Base-by-base conservation (phyloP, 1,139 yeast species). In the Pichia sp. region DNA sequence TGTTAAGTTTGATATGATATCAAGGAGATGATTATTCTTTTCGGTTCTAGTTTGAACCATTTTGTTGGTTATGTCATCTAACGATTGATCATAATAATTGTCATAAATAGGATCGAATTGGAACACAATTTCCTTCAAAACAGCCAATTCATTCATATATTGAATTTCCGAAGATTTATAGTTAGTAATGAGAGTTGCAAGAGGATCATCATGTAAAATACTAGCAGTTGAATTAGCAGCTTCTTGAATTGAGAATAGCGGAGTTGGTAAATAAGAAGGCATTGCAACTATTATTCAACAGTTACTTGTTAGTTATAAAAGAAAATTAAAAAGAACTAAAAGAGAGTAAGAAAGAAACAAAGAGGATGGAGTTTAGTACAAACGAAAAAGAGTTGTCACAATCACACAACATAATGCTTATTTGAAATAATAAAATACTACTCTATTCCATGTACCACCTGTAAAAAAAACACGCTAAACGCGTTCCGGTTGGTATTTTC, bases 61-160 rank as follows among this genome's bases (percentile, higher is more conserved):
- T 37, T 56, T 57, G 22, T 54, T 53, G 3, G 58, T 51, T 7
- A 57, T 53, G 40, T 62, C 65, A 24, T 57, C 58, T 22, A 48
- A 42, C 2, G 59, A 56, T 11, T 46, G 56, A 47, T 62, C 66
- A 43, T 54, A 62, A 44, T 61, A 61, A 46, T 54, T 56, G 45
- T 62, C 54, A 48, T 54, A 61, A 25, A 57, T 55, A 4, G 58
- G 56, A 42, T 62, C 62, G 41, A 62, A 62, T 34, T 49, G 40
- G 43, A 56, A 51, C 13, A 57, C 39, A 5, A 61, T 40, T 1
- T 54, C 39, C 16, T 52, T 39, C 8, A 62, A 45, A 2, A 56
- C 47, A 29, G 52, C 49, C 26, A 62, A 43, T 27, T 61, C 62
- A 7, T 44, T 42, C 3, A 27, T 12, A 43, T 60, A 62, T 7